These are phyloP conservation scores for Saccharomycopsis capsularis DNA, from an alignment of 805 yeast genomes.

Conservation along the genomic window DNA sequence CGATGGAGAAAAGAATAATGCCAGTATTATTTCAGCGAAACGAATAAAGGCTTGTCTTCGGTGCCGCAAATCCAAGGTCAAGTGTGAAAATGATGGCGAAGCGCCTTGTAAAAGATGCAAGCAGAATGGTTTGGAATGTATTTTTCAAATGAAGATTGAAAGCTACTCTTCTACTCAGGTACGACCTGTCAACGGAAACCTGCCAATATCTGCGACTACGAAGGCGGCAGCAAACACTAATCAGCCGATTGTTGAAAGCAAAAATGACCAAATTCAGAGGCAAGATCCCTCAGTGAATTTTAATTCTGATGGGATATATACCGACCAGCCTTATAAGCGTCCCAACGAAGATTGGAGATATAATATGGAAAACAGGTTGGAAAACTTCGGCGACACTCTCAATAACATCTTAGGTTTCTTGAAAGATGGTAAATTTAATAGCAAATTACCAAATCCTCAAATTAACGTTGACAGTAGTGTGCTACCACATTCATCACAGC, in stretches of 20 bases:
- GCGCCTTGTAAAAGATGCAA: slow-evolving; percentile 55
- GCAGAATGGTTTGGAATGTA: slow-evolving; percentile 46
- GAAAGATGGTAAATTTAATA: slow-evolving; percentile 24
- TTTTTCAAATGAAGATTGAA: slow-evolving; percentile 50
- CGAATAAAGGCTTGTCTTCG: slow-evolving; percentile 58
- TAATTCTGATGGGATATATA: not conserved
- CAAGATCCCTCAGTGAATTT: not conserved
- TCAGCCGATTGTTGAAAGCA: not conserved
- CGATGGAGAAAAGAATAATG: too few species aligned
- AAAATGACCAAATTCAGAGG: not conserved
- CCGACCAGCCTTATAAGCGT: not conserved
- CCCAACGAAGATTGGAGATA: slow-evolving; percentile 28
- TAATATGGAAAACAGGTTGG: slow-evolving; percentile 34
- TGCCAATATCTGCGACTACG: not conserved
- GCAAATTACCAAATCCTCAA: slow-evolving; percentile 5
- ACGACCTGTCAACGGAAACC: slow-evolving; percentile 3
- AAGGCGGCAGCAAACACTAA: not conserved
- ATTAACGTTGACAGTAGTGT: not conserved
- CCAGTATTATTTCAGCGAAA: slow-evolving; percentile 36
- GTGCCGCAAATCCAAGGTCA: slow-evolving; percentile 58
- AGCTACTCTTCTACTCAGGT: slow-evolving; percentile 20
- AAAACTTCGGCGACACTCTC: slow-evolving; percentile 34
- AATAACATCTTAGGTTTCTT: slow-evolving; percentile 33
- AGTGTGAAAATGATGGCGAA: slow-evolving; percentile 43
- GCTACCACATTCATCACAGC: too few species aligned